Evolutionary conservation across 2,329 filamentous ascomycete species (phyloP).

Genomic region (Fusarium liriodendri): DNA sequence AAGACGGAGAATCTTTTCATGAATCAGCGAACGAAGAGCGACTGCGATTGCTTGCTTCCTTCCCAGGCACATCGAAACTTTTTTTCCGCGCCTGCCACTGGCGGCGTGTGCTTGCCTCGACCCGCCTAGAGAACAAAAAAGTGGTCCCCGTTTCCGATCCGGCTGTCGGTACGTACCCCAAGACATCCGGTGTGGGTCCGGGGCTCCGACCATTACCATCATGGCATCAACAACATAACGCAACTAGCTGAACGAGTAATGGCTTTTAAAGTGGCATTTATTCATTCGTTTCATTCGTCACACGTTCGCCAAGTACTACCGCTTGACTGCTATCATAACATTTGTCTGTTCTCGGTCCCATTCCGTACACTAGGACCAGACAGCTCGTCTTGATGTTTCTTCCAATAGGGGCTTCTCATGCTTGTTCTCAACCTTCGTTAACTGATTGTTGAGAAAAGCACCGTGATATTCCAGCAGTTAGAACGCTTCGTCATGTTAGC

Average conservation of each 20-base stretch:
- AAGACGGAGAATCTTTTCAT: conserved; percentile 34
- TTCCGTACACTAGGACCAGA: not conserved
- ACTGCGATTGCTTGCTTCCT: conserved; percentile 15
- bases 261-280: not conserved
- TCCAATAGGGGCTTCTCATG: not conserved
- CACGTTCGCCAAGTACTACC: not conserved
- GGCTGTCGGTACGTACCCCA: conserved; percentile 13
- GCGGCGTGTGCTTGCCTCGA: not conserved
- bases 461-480: not conserved
- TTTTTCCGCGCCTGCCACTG: conserved; percentile 33
- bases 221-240: not conserved
- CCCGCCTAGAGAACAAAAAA: not conserved
- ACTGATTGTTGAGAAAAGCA: not conserved
- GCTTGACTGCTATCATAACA: not conserved
- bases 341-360: not conserved
- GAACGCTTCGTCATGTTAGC: conserved; percentile 16
- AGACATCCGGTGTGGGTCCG: conserved; percentile 11
- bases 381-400: not conserved
- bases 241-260: not conserved
- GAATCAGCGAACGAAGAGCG: conserved; percentile 27
- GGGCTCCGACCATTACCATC: not conserved
- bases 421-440: not conserved
- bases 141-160: conserved; percentile 17
- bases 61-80: conserved; percentile 21
- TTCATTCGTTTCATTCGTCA: conserved; percentile 21